A percentile compares a stretch with the other conserved stretches of the same genome.
Evolutionary conservation across 768 basidiomycete genomes (phyloP).

Genomic region (Termitomyces heimii): DNA sequence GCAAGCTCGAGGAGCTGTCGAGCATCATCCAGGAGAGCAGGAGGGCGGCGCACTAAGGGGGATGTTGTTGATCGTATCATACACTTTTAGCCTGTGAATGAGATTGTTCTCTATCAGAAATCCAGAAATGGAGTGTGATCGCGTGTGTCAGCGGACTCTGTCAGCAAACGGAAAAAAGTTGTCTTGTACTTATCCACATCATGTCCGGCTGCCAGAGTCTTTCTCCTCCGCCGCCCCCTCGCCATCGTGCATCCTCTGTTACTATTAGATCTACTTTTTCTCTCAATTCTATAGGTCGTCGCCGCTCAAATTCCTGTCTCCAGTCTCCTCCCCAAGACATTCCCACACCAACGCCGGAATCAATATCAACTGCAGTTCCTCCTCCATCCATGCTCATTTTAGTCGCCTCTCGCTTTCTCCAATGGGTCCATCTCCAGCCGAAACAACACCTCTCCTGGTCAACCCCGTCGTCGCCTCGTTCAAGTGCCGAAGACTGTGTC

Average conservation of each 20-base stretch:
- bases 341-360: slow-evolving; percentile 5
- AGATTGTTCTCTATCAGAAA: background rate
- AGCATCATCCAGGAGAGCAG: slow-evolving; percentile 91
- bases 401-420: slow-evolving; percentile 43
- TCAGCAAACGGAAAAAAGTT: slow-evolving; percentile 2
- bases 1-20: slow-evolving; percentile 96
- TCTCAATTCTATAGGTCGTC: slow-evolving; percentile 46
- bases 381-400: slow-evolving; percentile 45
- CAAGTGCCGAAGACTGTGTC: slow-evolving; percentile 36
- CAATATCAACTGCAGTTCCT: slow-evolving; percentile 15
- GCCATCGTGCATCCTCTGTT: slow-evolving; percentile 56
- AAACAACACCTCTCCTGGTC: slow-evolving; percentile 37
- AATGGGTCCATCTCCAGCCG: slow-evolving; percentile 43
- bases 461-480: slow-evolving; percentile 39
- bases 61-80: background rate
- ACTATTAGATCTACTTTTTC: slow-evolving; percentile 49
- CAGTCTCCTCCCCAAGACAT: slow-evolving; percentile 18
- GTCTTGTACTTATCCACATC: background rate
- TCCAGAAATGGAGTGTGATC: slow-evolving; percentile 7
- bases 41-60: slow-evolving; percentile 48
- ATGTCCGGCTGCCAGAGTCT: slow-evolving; percentile 16
- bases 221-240: slow-evolving; percentile 36
- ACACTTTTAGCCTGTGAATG: background rate
- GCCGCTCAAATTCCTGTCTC: slow-evolving; percentile 46
- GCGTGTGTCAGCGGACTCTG: slow-evolving; percentile 9